A percentile compares a stretch with the other conserved stretches of the same genome.
Evolutionary conservation across 371 early-diverging fungal genomes (phyloP).

Genomic region (Sporodiniella umbellata): DNA sequence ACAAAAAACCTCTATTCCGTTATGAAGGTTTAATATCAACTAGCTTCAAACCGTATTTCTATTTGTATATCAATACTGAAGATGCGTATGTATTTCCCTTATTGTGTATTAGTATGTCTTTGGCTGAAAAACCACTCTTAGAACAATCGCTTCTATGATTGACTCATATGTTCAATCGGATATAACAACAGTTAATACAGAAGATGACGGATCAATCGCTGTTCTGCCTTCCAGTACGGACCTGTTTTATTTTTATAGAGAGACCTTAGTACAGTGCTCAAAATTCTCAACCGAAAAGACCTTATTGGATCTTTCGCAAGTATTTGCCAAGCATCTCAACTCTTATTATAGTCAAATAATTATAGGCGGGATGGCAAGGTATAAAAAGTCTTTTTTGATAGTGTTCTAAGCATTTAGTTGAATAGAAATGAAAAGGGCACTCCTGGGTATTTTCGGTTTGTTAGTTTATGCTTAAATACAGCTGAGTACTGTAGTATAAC

Average conservation of each 20-base stretch:
- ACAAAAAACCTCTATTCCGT: conserved; percentile 15
- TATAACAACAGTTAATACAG: conserved; percentile 52
- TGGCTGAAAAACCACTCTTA: conserved; percentile 7
- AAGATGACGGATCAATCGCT: conserved; percentile 55
- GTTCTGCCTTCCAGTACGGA: conserved; percentile 89
- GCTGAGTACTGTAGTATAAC: conserved; percentile 92
- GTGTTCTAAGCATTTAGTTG: not conserved
- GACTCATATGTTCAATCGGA: conserved; percentile 46
- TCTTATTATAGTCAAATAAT: conserved; percentile 73
- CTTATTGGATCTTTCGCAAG: conserved; percentile 67
- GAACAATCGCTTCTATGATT: conserved; percentile 60
- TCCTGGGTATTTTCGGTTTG: conserved; percentile 59
- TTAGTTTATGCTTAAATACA: conserved; percentile 83
- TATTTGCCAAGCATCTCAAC: conserved; percentile 78
- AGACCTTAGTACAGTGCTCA: conserved; percentile 80
- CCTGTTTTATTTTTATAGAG: conserved; percentile 84
- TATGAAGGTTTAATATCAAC: conserved; percentile 79
- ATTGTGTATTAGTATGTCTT: too few relatives aligned
- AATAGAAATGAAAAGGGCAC: conserved; percentile 64
- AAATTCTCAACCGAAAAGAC: conserved; percentile 83
- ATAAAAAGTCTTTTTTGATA: not conserved
- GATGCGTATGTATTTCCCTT: conserved; percentile 56
- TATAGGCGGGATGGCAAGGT: conserved; percentile 64
- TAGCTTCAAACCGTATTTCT: conserved; percentile 84
- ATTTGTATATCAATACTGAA: conserved; percentile 80